phyloP scores from a whole-genome alignment of 768 basidiomycete species.

The Serendipita vermifera region DNA sequence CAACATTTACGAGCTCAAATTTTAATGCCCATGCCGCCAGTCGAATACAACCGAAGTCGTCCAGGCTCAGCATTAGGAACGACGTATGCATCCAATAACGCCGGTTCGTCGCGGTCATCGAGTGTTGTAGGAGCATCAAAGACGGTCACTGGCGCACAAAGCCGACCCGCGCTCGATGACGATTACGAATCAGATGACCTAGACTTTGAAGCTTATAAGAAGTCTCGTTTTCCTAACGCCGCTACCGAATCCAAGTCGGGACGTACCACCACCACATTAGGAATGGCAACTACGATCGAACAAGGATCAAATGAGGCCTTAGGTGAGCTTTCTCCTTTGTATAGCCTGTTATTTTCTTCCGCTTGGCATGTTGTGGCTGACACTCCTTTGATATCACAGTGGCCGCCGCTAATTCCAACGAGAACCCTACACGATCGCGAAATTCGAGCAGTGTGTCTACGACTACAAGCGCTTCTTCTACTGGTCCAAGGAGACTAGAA shows the following conservation, averaged over 20 bases:
- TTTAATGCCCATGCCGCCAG: not conserved
- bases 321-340: not conserved
- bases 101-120: not conserved
- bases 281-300: not conserved
- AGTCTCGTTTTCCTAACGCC: not conserved
- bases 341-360: no score
- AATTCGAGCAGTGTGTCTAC: no score
- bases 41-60: not conserved
- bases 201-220: not conserved
- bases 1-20: not conserved
- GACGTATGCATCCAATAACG: not conserved
- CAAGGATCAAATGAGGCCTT: not conserved
- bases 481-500: no score
- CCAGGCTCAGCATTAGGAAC: not conserved
- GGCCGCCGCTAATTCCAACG: no score
- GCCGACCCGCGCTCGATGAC: not conserved
- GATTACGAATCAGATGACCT: not conserved
- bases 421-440: no score
- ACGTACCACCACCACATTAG: not conserved
- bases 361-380: no score
- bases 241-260: not conserved
- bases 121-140: not conserved
- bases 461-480: no score
- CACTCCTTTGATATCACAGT: no score
- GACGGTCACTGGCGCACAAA: not conserved